Conservation (phyloP, 371 early-diverging fungal species). For the Neoconidiobolus thromboides region DNA sequence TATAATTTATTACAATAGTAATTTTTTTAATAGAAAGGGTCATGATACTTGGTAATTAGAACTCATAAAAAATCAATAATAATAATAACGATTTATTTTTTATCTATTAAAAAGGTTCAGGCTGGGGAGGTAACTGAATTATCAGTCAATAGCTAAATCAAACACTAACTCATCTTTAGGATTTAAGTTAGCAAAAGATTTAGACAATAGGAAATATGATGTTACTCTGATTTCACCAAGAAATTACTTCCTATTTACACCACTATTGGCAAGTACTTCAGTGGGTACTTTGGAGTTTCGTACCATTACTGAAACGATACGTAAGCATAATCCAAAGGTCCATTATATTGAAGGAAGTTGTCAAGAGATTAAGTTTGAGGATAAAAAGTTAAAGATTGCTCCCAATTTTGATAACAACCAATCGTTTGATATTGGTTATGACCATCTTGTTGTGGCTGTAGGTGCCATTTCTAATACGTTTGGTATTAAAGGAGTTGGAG, state of each 20-base stretch:
- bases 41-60: too few species aligned
- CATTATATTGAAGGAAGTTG: constrained; percentile 1
- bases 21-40: too few species aligned
- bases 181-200: constrained; percentile 2
- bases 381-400: constrained; percentile 13
- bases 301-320: constrained; percentile 50
- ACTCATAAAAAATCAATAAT: too few species aligned
- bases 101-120: too few species aligned
- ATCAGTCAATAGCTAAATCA: too few species aligned
- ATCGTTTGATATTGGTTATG: constrained; percentile 35
- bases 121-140: too few species aligned
- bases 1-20: too few species aligned
- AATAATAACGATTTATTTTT: too few species aligned
- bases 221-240: neutral
- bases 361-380: neutral
- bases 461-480: constrained; percentile 74
- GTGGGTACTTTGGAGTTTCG: constrained; percentile 75
- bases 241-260: constrained; percentile 35
- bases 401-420: constrained; percentile 17
- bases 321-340: constrained; percentile 26
- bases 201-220: neutral
- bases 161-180: neutral
- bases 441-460: constrained; percentile 55
- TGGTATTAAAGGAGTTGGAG: constrained; percentile 57
- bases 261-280: constrained; percentile 52